Evolutionary conservation across 768 basidiomycete species (phyloP).

Genomic region (Exsudoporus frostii): DNA sequence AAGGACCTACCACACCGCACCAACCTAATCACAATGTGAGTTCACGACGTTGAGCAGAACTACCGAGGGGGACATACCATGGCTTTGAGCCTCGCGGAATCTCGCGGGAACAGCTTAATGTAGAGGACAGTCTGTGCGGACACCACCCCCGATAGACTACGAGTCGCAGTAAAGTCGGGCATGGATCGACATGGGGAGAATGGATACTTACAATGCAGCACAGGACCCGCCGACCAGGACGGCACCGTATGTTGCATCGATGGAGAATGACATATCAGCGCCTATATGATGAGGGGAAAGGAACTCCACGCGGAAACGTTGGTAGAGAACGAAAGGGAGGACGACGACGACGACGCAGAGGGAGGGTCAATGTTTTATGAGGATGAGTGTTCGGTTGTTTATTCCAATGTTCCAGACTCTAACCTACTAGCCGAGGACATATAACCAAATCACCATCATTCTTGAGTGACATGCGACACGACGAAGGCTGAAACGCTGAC

Average conservation of each 20-base stretch:
- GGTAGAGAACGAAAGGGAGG: neutral
- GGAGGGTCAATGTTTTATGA: neutral
- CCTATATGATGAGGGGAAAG: neutral
- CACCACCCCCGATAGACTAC: constrained; percentile 29
- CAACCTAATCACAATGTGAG: constrained; percentile 18
- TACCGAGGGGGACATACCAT: constrained; percentile 13
- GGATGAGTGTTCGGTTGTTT: neutral
- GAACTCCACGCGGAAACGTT: neutral
- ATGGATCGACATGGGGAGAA: neutral
- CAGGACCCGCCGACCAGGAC: constrained; percentile 30
- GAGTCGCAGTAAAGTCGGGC: neutral
- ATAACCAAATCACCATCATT: too few relatives aligned
- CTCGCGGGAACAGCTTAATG: constrained; percentile 29
- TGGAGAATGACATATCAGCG: constrained; percentile 7
- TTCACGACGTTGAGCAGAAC: neutral
- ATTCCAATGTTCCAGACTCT: neutral
- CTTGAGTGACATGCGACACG: too few relatives aligned
- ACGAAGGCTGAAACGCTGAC: too few relatives aligned
- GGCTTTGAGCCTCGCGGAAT: constrained; percentile 18
- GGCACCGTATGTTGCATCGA: constrained; percentile 27
- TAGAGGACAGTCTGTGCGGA: constrained; percentile 29
- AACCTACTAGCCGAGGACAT: neutral
- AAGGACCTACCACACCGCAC: constrained; percentile 22
- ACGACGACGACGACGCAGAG: neutral
- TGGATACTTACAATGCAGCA: constrained; percentile 24